Evolutionary conservation across 1,284 basidiomycete genomes (phyloP), one percentile per base, ranked within the genome.

Genomic region (Meripilus lineatus): DNA sequence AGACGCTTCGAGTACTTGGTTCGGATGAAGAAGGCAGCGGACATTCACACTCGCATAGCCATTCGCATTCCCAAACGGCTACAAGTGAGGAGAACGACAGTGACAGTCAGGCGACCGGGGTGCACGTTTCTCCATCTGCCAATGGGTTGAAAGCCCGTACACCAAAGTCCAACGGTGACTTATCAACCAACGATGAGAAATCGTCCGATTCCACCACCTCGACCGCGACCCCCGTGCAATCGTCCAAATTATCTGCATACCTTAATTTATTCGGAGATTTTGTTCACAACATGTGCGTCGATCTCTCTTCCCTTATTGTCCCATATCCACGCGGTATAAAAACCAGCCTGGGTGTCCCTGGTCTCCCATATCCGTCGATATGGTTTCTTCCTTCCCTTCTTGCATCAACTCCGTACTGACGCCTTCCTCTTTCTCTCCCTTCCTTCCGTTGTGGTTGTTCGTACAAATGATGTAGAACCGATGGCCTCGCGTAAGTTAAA

Each of bases 181-280:
- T 49, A 24, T 51, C 49, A 11, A 48, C 44, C 26, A 45, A 38
- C 38, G 57, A 49, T 32, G 57, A 56, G 32, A 50, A 63, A 8
- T 11, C 42, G 14, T 25, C 24, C 24, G n/a, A 63, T n/a, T 8
- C 8, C n/a, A n/a, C 8, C 8, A n/a, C 8, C 8, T 30, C 28
- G 10, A n/a, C 28, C 65, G 36, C 21, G 64, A 65, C 41, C 23
- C 77, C 84, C 15, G n/a, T n/a, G n/a, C n/a, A n/a, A n/a, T n/a
- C n/a, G n/a, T 86, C 89, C 34, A 89, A 87, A 61, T 67, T 92
- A 41, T 91, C 89, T 5, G 91, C 90, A 4, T 93, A 93, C 63
- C 74, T 93, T 37, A 93, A 93, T 66, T 71, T 93, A 42, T 92
- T 93, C 60, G 89, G 89, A 32, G 90, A 93, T 61, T 92, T 93